A percentile compares a stretch with the other conserved stretches of the same genome.
phyloP scores from a whole-genome alignment of 228 moss, liverwort and hornwort genomes.

The Sphagnum magellanicum region DNA sequence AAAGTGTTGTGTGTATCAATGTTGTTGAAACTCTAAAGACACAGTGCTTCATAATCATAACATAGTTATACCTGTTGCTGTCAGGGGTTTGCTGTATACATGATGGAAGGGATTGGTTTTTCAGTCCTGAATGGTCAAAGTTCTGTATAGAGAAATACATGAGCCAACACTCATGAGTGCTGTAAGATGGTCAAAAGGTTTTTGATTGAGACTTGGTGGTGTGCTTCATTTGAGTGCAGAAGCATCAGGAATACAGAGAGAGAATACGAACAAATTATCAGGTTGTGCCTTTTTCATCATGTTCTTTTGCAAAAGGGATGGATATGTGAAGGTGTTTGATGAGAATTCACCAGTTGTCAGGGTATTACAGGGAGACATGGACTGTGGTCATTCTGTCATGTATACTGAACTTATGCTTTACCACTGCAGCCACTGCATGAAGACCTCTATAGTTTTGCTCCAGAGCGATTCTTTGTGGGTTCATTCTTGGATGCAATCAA shows the following conservation, averaged over 20 bases:
- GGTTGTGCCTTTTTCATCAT: constrained; percentile 19
- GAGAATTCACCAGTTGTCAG: not conserved
- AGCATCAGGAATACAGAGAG: constrained; percentile 95
- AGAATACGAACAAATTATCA: constrained; percentile 86
- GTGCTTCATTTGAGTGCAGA: constrained; percentile 41
- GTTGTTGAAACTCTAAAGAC: too few species aligned
- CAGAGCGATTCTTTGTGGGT: constrained; percentile 81
- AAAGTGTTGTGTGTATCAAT: too few species aligned
- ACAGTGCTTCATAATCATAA: too few species aligned
- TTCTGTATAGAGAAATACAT: too few species aligned
- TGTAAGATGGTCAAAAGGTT: too few species aligned
- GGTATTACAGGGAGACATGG: not conserved
- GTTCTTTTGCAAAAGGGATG: not conserved
- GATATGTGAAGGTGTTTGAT: not conserved
- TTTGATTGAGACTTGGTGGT: not conserved
- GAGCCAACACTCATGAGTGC: too few species aligned
- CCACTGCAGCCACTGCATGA: constrained; percentile 72
- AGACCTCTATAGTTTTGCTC: constrained; percentile 91
- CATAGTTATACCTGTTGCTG: too few species aligned
- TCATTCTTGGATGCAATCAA: constrained; percentile 90
- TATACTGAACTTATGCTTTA: not conserved
- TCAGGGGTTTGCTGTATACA: too few species aligned
- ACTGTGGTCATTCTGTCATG: not conserved
- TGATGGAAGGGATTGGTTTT: too few species aligned
- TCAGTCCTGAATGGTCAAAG: too few species aligned